Base-by-base conservation (phyloP, 148 eudicot species). In the Hydrangea macrophylla region DNA sequence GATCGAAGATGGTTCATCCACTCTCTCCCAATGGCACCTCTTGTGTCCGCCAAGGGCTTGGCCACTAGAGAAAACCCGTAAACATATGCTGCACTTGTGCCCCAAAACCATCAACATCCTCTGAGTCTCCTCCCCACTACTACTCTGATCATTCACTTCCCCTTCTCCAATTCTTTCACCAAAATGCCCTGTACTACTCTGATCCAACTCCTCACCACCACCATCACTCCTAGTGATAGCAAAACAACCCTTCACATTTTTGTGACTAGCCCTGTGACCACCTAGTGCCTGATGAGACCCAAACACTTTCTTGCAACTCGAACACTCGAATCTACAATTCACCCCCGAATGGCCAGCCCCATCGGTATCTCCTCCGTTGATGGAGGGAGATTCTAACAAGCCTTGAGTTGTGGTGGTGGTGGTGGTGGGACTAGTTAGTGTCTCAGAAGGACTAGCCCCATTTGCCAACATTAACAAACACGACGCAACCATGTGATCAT, bases 231-330 rank as follows among this genome's bases (percentile, higher is more conserved):
- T 69, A 0, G 65, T 80, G 17, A 70, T 85, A 1, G 95, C 95
- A 31, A 83, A 86, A 66, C 95, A 88, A 9, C 95, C 97, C 77
- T 89, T 92, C 25, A 92, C 97, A 28, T 92, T 92, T 83, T 88
- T 92, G 76, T 88, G 95, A 40, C 85, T 92, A 0, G 97, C 95
- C 73, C 96, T 82, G 78, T 92, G 96, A 6, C 98, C 98, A 6
- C 98, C 98, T 39, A 92, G 40, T 0, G 96, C 96, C 75, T 93
- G 98, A 72, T 85, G 96, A 5, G 96, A 81, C 57, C 85, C 83
- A 25, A 90, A 93, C 58, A 87, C 88, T 67, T 90, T 93, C 84
- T 86, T 84, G 65, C 96, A 90, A 80, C 93, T 86, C 31, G 87
- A 82, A 48, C 96, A 88, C 87, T 85, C 83, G 33, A 90, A 90